Evolutionary conservation across 1,139 yeast genomes (phyloP), one percentile per base, ranked within the genome.

Genomic region (Diutina mesorugosa): DNA sequence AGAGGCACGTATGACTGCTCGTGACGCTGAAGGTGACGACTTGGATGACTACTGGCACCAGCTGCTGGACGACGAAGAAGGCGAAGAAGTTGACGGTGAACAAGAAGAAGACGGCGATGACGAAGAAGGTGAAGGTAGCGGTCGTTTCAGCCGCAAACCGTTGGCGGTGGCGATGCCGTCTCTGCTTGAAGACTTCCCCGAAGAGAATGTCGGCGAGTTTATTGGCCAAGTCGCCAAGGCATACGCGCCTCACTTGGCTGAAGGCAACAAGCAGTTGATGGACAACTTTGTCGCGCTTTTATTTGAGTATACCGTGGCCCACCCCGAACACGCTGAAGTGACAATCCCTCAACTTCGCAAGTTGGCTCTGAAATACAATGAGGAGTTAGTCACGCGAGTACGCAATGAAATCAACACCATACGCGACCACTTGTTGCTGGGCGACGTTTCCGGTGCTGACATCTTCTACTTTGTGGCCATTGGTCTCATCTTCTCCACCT

Each of bases 401-500:
- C 66, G 79, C 59, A 63, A 59, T 38, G 69, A 69, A 56, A 68
- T 76, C 57, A 66, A 66, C 50, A 72, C 70, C 14, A 74, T 85
- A 14, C 88, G 84, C 65, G 67, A 67, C 32, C 73, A 83, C 60
- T 73, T 84, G 45, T 64, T 68, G 21, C 62, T 61, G 26, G 58
- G 60, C 45, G 57, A 58, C n/a, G 68, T 82, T 38, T 63, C 63
- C 58, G 70, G 71, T 56, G 72, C 80, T 32, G 95, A 90, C 66
- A 69, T 90, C 59, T 71, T 88, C 6, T 79, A 85, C 59, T 88
- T 86, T 64, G 77, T 83, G 0, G 65, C 90, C 28, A 76, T 90
- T 59, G 97, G 97, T 9, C 73, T 78, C 57, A 67, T 91, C 10
- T 95, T 87, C 66, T 90, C 99, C 0, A 89, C 97, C 0, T 93